These are phyloP conservation scores for Scedosporium apiospermum DNA, from an alignment of 2,329 filamentous ascomycete species.

Conservation along the genomic window DNA sequence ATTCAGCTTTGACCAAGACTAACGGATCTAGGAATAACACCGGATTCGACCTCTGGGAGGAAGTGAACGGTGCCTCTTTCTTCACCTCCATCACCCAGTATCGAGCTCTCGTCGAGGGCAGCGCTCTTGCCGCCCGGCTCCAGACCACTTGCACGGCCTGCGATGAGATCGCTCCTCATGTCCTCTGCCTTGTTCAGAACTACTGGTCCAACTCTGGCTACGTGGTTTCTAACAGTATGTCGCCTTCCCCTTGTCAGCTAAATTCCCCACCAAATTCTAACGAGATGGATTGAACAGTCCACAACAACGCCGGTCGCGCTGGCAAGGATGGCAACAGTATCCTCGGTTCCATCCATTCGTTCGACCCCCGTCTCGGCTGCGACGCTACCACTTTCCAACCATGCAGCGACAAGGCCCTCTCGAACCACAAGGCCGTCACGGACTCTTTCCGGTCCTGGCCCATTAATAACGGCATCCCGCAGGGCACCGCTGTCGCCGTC, in stretches of 20 bases:
- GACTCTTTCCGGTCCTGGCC: conserved; percentile 66
- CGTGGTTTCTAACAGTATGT: conserved; percentile 55
- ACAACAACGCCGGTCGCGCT: conserved; percentile 48
- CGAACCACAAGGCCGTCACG: conserved; percentile 67
- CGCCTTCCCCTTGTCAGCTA: neutral
- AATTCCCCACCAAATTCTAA: neutral
- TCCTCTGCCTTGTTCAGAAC: conserved; percentile 63
- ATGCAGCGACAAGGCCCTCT: conserved; percentile 57
- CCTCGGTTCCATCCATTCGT: conserved; percentile 56
- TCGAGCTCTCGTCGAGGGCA: conserved; percentile 59
- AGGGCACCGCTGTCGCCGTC: conserved; percentile 50
- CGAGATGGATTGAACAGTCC: conserved; percentile 27
- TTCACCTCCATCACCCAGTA: conserved; percentile 66
- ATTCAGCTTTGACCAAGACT: neutral
- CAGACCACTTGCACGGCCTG: conserved; percentile 52
- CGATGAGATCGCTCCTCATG: conserved; percentile 54
- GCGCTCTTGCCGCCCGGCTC: conserved; percentile 52
- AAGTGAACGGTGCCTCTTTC: conserved; percentile 67
- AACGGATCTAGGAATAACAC: conserved; percentile 36
- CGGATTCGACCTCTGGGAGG: conserved; percentile 76
- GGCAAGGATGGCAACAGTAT: conserved; percentile 67
- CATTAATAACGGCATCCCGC: conserved; percentile 56
- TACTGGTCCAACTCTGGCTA: conserved; percentile 63
- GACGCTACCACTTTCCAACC: conserved; percentile 69
- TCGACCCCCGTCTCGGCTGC: conserved; percentile 57